Base-by-base conservation (phyloP, 306 rosid species). In the Sicyos baderoa region DNA sequence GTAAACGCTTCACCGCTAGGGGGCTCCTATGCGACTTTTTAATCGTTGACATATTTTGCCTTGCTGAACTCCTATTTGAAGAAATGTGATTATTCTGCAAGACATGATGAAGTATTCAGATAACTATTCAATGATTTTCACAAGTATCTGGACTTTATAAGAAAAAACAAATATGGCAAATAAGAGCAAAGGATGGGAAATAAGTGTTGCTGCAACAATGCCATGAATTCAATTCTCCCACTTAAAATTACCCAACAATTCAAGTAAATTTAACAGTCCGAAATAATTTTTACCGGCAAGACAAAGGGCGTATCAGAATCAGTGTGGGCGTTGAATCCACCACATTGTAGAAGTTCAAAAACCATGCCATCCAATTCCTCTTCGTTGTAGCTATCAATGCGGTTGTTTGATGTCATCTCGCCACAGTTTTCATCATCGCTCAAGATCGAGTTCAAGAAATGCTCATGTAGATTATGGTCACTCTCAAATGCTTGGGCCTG, bases 291-390 rank as follows among this genome's bases (percentile, higher is more conserved):
- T 65, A 65, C 70, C 70, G 29, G 54, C 54, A 21, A 44, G 11
- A 9, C 35, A 6, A 19, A 19, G 17, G 21, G 66, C 23, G 66
- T 74, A 60, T 89, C 86, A 9, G 71, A 62, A 44, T 76, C 82
- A 13, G 74, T 68, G 74, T 73, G 85, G 67, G 82, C 84, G 77
- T 73, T 75, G 9, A 29, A n/a, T 53, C 60, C 73, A 61, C 51
- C 75, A 0, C n/a, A n/a, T n/a, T 37, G 44, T 49, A 3, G 67
- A 63, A 32, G 29, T 19, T 64, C 54, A 74, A 67, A 75, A 19
- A 69, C 61, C 82, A 16, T 64, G 32, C 2, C 65, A 51, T 64
- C 44, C 25, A 86, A 21, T 72, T 58, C 71, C 1, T 37, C 44
- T 19, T 1, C 17, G 11, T 11, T 19, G 35, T 64, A 51, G 60